phyloP scores from a whole-genome alignment of 1,139 yeast genomes.

The Pichia sp. region DNA sequence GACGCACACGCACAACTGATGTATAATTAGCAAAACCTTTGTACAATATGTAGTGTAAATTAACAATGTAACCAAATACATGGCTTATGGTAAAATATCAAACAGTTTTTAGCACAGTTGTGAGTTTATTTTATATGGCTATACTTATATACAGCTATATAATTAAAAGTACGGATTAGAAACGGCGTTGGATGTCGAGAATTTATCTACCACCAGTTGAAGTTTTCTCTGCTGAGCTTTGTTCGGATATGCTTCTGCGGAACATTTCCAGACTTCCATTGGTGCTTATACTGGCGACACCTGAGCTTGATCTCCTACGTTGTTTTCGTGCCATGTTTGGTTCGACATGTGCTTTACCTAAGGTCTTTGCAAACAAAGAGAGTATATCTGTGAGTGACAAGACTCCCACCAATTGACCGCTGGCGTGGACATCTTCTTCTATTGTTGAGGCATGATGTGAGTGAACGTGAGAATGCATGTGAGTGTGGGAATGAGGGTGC shows the following conservation, averaged over 20 bases:
- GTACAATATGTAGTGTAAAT: not conserved
- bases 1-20: not conserved
- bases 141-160: not conserved
- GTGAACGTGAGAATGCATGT: conserved; percentile 8
- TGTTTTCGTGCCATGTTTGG: conserved; percentile 84
- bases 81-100: not conserved
- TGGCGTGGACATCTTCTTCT: conserved; percentile 33
- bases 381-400: conserved; percentile 86
- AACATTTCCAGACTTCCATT: conserved; percentile 33
- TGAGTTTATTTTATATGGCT: not conserved
- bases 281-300: conserved; percentile 32
- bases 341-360: conserved; percentile 61
- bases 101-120: not conserved
- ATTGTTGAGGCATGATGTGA: conserved; percentile 7
- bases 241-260: conserved; percentile 30
- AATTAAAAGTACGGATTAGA: not conserved
- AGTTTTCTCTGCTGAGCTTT: conserved; percentile 3
- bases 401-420: conserved; percentile 84
- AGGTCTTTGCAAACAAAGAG: conserved; percentile 69
- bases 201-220: conserved; percentile 1
- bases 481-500: conserved; percentile 12
- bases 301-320: conserved; percentile 62
- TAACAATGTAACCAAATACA: not conserved
- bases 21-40: not conserved
- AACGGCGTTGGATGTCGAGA: not conserved